A percentile compares a stretch with the other conserved stretches of the same genome.
Conservation (phyloP, 129 eudicot species). For the Sambucus nigra region DNA sequence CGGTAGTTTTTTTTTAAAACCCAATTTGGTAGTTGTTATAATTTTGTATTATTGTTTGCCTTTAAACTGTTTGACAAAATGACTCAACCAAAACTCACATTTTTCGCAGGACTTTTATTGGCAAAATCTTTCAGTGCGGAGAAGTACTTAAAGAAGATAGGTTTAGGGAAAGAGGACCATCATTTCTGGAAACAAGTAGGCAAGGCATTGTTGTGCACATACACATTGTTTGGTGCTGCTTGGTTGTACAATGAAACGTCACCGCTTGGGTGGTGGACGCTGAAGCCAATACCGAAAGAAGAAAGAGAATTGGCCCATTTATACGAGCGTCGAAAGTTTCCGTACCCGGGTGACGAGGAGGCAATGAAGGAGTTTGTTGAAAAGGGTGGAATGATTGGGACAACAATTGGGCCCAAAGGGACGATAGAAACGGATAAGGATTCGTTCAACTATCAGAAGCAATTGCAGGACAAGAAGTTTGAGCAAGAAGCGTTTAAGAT, state of each 20-base stretch:
- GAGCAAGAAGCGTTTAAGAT: constrained; percentile 76
- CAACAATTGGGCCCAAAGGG: constrained; percentile 78
- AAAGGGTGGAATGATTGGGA: constrained; percentile 93
- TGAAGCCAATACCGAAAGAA: constrained; percentile 82
- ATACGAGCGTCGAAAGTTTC: constrained; percentile 64
- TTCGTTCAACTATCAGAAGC: constrained; percentile 65
- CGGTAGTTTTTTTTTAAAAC: too few species aligned
- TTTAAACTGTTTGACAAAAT: constrained; percentile 26
- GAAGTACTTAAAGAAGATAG: constrained; percentile 59
- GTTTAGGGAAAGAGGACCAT: constrained; percentile 68
- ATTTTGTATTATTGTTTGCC: too few species aligned
- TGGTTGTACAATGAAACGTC: constrained; percentile 89
- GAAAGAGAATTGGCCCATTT: constrained; percentile 81
- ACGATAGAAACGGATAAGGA: constrained; percentile 56
- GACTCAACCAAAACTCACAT: constrained; percentile 6
- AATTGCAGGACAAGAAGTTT: constrained; percentile 86
- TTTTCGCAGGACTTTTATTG: constrained; percentile 15
- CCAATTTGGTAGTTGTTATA: too few species aligned
- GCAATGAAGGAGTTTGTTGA: constrained; percentile 89
- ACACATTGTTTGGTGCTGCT: constrained; percentile 58
- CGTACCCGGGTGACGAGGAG: constrained; percentile 90
- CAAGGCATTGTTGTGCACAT: constrained; percentile 70
- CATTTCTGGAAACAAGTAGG: constrained; percentile 86
- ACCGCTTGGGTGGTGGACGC: constrained; percentile 95
- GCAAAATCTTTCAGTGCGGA: constrained; percentile 48